phyloP scores from a whole-genome alignment of 202 grass and related monocot species.

The Tripidium arundinaceum region DNA sequence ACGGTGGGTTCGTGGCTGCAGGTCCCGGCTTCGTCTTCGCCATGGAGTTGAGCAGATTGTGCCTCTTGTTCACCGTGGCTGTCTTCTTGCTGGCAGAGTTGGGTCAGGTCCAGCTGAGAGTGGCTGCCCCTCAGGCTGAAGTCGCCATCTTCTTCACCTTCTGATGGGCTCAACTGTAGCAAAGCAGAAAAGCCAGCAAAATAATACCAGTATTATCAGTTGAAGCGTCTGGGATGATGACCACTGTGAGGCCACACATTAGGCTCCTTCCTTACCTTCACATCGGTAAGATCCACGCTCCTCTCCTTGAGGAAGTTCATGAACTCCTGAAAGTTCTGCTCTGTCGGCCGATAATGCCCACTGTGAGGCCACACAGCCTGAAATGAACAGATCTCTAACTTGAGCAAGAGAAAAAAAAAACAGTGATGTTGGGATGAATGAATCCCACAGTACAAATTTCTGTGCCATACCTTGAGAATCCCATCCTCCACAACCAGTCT shows the following conservation, averaged over 20 bases:
- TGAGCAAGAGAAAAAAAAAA: not conserved
- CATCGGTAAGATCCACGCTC: slow-evolving; percentile 56
- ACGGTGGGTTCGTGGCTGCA: not conserved
- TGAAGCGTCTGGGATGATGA: not conserved
- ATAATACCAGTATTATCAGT: not conserved
- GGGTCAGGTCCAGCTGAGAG: slow-evolving; percentile 34
- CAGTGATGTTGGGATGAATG: not conserved
- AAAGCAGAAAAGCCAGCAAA: slow-evolving; percentile 7
- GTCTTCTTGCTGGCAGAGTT: not conserved
- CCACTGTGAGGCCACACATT: too few species aligned
- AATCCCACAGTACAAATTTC: not conserved
- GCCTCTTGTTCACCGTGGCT: slow-evolving; percentile 15
- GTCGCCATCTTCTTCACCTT: slow-evolving; percentile 48
- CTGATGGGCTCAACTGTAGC: slow-evolving; percentile 47
- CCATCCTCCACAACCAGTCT: slow-evolving; percentile 67
- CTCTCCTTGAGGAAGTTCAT: slow-evolving; percentile 64
- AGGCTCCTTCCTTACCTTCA: slow-evolving; percentile 33
- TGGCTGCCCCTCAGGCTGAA: slow-evolving; percentile 19
- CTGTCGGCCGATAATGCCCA: slow-evolving; percentile 76
- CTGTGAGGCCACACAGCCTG: slow-evolving; percentile 90
- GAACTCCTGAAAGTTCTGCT: slow-evolving; percentile 81
- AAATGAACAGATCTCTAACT: not conserved
- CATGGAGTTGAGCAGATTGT: not conserved
- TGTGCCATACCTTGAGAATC: slow-evolving; percentile 54
- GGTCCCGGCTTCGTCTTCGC: not conserved